Conservation (phyloP, 768 basidiomycete species). For the Suillus fuscotomentosus region DNA sequence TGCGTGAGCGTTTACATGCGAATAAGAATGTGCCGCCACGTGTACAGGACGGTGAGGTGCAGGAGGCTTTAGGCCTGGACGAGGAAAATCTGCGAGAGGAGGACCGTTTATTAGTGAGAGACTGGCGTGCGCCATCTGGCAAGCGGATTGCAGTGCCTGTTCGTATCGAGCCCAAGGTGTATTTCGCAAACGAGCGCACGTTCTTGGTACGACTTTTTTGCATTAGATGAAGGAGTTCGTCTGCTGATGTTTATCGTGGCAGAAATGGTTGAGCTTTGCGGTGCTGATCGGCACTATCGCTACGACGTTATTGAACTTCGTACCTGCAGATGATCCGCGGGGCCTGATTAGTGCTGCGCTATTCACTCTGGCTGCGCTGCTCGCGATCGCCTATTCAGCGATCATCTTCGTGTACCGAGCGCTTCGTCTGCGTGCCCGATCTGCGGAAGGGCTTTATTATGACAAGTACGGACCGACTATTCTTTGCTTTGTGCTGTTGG, state of each 20-base stretch:
- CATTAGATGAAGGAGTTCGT: conserved; percentile 3
- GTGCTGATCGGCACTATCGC: conserved; percentile 90
- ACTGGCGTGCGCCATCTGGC: conserved; percentile 78
- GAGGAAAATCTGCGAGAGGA: conserved; percentile 37
- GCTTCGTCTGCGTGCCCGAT: conserved; percentile 60
- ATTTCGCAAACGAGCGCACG: conserved; percentile 94
- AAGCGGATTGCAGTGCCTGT: conserved; percentile 93
- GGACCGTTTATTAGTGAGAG: conserved; percentile 59
- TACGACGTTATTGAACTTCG: conserved; percentile 86
- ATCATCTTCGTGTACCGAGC: conserved; percentile 79
- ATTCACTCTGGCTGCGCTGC: conserved; percentile 88
- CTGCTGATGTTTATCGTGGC: conserved; percentile 6
- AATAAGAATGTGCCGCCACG: conserved; percentile 18
- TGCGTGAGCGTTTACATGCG: conserved; percentile 62
- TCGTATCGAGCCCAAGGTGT: conserved; percentile 97
- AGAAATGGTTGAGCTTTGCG: conserved; percentile 90
- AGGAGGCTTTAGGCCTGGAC: conserved; percentile 33
- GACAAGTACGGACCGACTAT: conserved; percentile 86
- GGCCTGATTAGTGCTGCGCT: conserved; percentile 85
- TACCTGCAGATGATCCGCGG: conserved; percentile 62
- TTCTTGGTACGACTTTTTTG: conserved; percentile 66
- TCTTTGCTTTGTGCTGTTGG: conserved; percentile 66
- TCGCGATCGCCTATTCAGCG: conserved; percentile 86
- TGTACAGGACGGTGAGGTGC: conserved; percentile 22
- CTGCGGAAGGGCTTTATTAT: conserved; percentile 82